Evolutionary conservation across 192 early-diverging fungal genomes (phyloP).

Genomic region (Pilaira anomala): DNA sequence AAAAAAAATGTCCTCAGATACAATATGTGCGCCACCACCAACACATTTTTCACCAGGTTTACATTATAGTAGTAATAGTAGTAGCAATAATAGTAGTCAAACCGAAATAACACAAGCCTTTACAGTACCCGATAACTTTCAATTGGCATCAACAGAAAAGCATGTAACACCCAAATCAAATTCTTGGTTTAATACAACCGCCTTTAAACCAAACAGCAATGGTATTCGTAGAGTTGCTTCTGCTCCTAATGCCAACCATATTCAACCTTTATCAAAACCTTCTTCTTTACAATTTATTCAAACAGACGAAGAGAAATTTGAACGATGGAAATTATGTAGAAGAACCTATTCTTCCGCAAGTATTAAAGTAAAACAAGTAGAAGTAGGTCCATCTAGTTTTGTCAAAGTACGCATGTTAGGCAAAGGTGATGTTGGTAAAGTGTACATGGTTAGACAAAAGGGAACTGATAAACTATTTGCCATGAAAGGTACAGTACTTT

Average conservation of each 20-base stretch:
- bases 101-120: conserved; percentile 4
- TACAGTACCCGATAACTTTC: conserved; percentile 16
- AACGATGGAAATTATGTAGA: conserved; percentile 42
- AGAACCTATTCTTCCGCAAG: conserved; percentile 80
- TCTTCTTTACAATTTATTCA: not conserved
- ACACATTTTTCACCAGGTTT: conserved; percentile 1
- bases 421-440: conserved; percentile 97
- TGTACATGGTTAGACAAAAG: conserved; percentile 90
- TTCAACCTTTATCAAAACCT: conserved; percentile 14
- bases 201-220: conserved; percentile 20
- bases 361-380: conserved; percentile 74
- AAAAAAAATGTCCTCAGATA: not conserved
- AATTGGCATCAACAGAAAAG: not conserved
- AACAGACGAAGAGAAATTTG: conserved; percentile 14
- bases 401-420: conserved; percentile 87
- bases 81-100: not conserved
- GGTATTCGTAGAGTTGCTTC: conserved; percentile 49
- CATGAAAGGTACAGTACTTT: conserved; percentile 79
- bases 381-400: conserved; percentile 88
- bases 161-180: conserved; percentile 14
- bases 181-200: conserved; percentile 25
- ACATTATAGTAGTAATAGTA: too few species aligned
- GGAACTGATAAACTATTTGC: conserved; percentile 80
- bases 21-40: conserved; percentile 9
- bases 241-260: conserved; percentile 44